Base-by-base conservation (phyloP, 2,329 filamentous ascomycete genomes). In the Pyrenophora tritici-repentis region DNA sequence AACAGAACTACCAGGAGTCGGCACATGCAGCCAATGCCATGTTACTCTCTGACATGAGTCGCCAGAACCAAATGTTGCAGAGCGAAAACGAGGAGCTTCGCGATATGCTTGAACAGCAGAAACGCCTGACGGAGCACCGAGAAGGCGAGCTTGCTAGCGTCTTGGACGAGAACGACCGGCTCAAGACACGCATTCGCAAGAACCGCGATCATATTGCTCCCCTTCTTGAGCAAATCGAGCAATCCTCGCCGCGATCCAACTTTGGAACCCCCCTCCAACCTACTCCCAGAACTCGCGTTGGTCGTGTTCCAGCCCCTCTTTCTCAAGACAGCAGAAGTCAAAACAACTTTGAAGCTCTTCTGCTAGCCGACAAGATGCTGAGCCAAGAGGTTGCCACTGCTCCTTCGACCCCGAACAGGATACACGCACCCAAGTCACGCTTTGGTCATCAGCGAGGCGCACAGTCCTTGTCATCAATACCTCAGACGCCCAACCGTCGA, bases 381-480 rank as follows among this genome's bases (percentile, higher is more conserved):
- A 91, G 85, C 70, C 87, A 91, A 62, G 88, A 91, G 62, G 86
- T 86, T 63, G 85, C 84, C 57, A 91, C 87, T 61, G 86, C 89
- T 1, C 87, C 89, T 1, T 85, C 89, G 0, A 92, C 89, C 0
- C 89, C 89, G 0, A 76, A 79, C 18, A 71, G 81, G 76, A 47
- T 57, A 16, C 57, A 76, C 70, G 20, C 77, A 72, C 53, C 81
- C 74, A 71, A 81, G 77, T 66, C 80, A 71, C 51, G 76, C 43
- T 77, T 82, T 47, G 84, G 84, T 48, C 91, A 96, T 70, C 84
- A 82, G 14, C 85, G 91, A 60, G 89, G 87, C 51, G 84, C 86
- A 24, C 90, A 95, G 70, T 94, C 90, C 37, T 79, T 96, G 71
- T 95, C 91, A 0, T 94, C 91, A 1, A 78, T 96, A 4, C 91